Evolutionary conservation across 257 asterid species (phyloP).

Genomic region (Leonotis leonurus): DNA sequence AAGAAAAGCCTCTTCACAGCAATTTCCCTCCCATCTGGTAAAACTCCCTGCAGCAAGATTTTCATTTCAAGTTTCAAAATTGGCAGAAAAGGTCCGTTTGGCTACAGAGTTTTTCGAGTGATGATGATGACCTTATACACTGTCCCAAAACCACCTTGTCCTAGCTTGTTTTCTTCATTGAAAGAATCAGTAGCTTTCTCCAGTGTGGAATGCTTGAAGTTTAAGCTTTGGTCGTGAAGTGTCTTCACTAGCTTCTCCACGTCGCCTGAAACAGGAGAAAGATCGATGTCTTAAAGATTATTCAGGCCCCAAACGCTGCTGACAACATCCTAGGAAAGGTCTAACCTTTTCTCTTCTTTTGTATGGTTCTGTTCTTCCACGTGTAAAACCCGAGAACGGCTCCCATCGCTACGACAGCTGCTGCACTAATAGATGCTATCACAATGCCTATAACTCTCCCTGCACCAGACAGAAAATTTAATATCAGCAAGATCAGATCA

Average conservation of each 20-base stretch:
- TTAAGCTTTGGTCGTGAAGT: conserved; percentile 73
- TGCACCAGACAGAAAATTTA: conserved; percentile 23
- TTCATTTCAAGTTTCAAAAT: not conserved
- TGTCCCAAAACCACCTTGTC: conserved; percentile 92
- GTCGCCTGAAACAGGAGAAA: conserved; percentile 39
- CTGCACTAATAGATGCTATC: conserved; percentile 47
- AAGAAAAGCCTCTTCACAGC: conserved; percentile 92
- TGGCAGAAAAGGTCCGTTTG: not conserved
- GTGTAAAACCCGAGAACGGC: conserved; percentile 35
- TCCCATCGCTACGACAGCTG: conserved; percentile 40
- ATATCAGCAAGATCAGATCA: not conserved
- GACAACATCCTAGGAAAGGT: not conserved
- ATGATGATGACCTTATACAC: conserved; percentile 62
- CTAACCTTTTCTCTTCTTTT: conserved; percentile 74
- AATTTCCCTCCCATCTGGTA: conserved; percentile 84
- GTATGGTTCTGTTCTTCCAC: conserved; percentile 48
- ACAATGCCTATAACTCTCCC: conserved; percentile 42
- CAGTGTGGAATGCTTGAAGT: conserved; percentile 84
- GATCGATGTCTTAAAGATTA: not conserved
- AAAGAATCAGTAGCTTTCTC: conserved; percentile 84
- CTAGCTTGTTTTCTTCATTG: conserved; percentile 78
- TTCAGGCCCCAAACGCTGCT: not conserved
- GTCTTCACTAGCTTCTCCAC: conserved; percentile 58
- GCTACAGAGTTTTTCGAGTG: not conserved
- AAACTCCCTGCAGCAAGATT: conserved; percentile 48